phyloP scores from a whole-genome alignment of 148 eudicot genomes.

The Silene latifolia region DNA sequence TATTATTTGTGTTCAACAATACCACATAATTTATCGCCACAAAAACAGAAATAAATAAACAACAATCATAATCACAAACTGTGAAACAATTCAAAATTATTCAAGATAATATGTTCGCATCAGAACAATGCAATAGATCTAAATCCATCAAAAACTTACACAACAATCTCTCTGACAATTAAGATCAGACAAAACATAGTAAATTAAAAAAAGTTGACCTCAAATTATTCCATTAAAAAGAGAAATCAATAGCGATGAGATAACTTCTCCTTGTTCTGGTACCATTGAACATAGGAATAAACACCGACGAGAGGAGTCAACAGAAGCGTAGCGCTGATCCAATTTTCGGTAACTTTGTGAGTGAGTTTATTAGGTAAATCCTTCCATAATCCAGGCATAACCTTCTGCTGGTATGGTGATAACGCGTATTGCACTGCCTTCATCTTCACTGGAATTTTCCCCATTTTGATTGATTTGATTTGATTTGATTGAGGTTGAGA shows the following conservation, averaged over 20 bases:
- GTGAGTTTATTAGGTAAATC: constrained; percentile 60
- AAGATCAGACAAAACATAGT: background rate
- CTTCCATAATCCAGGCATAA: constrained; percentile 90
- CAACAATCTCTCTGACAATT: background rate
- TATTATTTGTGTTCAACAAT: too few species aligned
- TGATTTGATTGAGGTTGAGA: background rate
- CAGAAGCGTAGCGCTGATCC: constrained; percentile 70
- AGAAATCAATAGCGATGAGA: constrained; percentile 45
- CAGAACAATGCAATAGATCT: background rate
- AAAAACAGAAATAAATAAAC: background rate
- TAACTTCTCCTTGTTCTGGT: constrained; percentile 67
- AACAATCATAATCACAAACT: background rate
- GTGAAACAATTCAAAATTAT: background rate
- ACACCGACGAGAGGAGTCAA: constrained; percentile 65
- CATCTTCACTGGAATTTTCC: constrained; percentile 72
- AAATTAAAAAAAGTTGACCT: background rate
- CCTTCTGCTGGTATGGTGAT: constrained; percentile 92
- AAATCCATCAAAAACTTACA: background rate
- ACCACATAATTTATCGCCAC: too few species aligned
- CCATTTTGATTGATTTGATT: constrained; percentile 37
- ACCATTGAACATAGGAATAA: constrained; percentile 56
- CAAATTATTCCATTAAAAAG: background rate
- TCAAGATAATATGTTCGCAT: background rate
- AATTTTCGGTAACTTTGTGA: constrained; percentile 80
- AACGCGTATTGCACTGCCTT: constrained; percentile 80